Base-by-base conservation (phyloP, 345 rosid species). In the Populus tremula region DNA sequence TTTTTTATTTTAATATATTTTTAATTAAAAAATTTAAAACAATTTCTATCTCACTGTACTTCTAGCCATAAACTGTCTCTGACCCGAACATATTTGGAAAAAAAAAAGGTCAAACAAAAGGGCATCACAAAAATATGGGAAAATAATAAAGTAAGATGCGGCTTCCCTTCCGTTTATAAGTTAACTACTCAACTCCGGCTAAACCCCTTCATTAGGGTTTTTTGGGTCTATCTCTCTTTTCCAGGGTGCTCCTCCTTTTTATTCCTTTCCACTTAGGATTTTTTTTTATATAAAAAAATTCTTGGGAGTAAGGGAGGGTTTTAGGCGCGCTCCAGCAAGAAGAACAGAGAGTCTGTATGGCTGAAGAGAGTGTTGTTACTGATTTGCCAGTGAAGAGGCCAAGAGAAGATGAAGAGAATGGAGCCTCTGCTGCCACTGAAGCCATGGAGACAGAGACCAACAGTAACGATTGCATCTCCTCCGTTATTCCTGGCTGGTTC, bases 401-500 rank as follows among this genome's bases (percentile, higher is more conserved):
- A 3, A 86, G 91, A 78, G 93, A 89, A 41, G 91, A 85, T 5
- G 92, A 82, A 67, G 87, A 75, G 43, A 82, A 85, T 73, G 89
- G 87, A 17, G 86, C 71, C 59, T 63, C 86, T 54, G 77, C 83
- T 59, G 78, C 82, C 18, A 79, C 65, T 70, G 72, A 80, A 78
- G 81, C 75, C 23, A 85, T 87, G 91, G 91, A 81, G 23, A 79
- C 67, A 5, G 90, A 82, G 63, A 76, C 59, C 73, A 78, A 67
- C 61, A 85, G 80, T 59, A 79, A 70, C 43, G 62, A 80, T 36
- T 77, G 78, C 54, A 76, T 90, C 9, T 92, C 97, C 75, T 70
- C 93, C 71, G 87, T 92, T 74, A 90, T 92, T 53, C 89, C 93
- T 74, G 97, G 94, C 35, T 92, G 97, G 97, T 92, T 92, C 85